Percentiles rank a stretch among this genome's conserved stretches.
Conservation (phyloP, 169 alveolate species). For the Plasmodium coatneyi region DNA sequence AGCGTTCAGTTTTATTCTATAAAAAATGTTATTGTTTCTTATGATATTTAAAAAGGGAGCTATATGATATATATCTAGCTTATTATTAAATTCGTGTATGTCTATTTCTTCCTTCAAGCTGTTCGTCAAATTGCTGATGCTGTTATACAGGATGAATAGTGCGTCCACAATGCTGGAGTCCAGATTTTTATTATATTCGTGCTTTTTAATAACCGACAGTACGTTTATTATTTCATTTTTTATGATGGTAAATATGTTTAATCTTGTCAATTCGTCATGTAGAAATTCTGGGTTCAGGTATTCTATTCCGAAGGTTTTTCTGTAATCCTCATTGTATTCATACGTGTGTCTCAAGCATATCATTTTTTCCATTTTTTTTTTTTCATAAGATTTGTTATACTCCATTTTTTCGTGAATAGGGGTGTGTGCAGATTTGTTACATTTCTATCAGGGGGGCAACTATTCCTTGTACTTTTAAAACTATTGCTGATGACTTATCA, state of each 20-base stretch:
- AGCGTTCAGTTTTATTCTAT: slow-evolving; percentile 56
- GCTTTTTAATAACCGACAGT: slow-evolving; percentile 61
- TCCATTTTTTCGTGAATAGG: slow-evolving; percentile 34
- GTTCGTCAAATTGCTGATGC: slow-evolving; percentile 60
- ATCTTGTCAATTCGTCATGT: slow-evolving; percentile 34
- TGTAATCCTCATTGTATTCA: background rate
- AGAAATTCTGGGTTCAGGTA: background rate
- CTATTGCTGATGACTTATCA: background rate
- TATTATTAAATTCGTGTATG: slow-evolving; percentile 39
- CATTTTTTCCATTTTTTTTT: slow-evolving; percentile 25
- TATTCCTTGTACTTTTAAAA: background rate
- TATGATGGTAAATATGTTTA: slow-evolving; percentile 68
- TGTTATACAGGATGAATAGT: slow-evolving; percentile 64
- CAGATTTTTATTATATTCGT: slow-evolving; percentile 64
- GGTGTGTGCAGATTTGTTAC: background rate
- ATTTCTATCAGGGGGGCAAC: background rate
- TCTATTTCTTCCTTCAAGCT: slow-evolving; percentile 38
- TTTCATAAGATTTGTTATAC: slow-evolving; percentile 41
- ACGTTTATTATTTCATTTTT: slow-evolving; percentile 76
- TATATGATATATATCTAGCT: slow-evolving; percentile 72
- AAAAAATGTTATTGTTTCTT: slow-evolving; percentile 71
- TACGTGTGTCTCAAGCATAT: background rate
- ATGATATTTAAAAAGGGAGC: slow-evolving; percentile 75
- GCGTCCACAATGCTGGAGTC: slow-evolving; percentile 74
- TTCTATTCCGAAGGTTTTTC: background rate